phyloP scores from a whole-genome alignment of 257 asterid species.

The Vinca minor region DNA sequence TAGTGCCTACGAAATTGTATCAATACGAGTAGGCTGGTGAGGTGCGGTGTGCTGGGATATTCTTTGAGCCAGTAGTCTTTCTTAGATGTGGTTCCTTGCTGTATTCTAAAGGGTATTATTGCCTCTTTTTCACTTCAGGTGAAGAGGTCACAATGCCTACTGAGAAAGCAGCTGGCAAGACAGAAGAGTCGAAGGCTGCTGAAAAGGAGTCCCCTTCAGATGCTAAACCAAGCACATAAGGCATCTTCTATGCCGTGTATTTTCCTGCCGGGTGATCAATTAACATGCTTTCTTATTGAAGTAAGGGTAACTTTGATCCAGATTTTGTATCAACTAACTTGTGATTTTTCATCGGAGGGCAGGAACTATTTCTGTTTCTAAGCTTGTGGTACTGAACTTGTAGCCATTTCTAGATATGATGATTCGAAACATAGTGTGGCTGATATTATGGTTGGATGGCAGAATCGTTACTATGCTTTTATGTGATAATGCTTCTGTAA shows the following conservation, averaged over 20 bases:
- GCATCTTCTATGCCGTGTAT: not conserved
- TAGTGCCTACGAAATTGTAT: not conserved
- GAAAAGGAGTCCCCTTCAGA: conserved; percentile 32
- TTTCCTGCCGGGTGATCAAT: not conserved
- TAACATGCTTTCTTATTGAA: no score
- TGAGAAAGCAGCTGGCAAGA: conserved; percentile 25
- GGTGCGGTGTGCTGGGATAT: not conserved
- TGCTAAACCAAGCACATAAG: conserved; percentile 30
- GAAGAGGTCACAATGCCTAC: conserved; percentile 43
- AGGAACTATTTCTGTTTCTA: not conserved
- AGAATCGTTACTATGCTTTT: not conserved
- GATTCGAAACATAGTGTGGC: no score
- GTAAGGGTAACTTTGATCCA: conserved; percentile 2
- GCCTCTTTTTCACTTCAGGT: conserved; percentile 9
- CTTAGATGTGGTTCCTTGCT: not conserved
- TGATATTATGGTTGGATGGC: not conserved
- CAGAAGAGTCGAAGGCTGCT: conserved; percentile 13
- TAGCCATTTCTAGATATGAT: not conserved
- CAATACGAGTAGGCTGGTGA: not conserved
- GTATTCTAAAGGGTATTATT: not conserved
- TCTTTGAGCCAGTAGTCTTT: not conserved
- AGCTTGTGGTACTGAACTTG: not conserved
- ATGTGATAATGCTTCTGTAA: not conserved
- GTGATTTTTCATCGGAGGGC: not conserved
- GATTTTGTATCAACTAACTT: not conserved